phyloP scores from a whole-genome alignment of 768 basidiomycete species.

The Austroboletus eburneus region DNA sequence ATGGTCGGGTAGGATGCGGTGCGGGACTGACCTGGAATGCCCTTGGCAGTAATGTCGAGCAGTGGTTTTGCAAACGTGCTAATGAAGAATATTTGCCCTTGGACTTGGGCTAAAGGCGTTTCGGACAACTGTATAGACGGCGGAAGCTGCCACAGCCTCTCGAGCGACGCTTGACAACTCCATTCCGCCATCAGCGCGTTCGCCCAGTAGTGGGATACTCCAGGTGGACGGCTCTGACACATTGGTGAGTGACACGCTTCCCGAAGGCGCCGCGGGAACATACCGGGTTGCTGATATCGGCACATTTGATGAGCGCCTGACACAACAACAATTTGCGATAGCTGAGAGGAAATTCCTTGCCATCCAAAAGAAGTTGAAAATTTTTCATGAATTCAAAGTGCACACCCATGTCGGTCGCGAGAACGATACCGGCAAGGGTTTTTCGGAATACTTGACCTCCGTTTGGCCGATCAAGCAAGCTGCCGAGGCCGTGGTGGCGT shows the following conservation, averaged over 20 bases:
- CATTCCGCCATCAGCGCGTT: constrained; percentile 85
- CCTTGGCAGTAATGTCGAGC: constrained; percentile 66
- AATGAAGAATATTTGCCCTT: constrained; percentile 88
- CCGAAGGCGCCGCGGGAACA: constrained; percentile 30
- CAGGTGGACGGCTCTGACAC: constrained; percentile 79
- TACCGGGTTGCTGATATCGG: constrained; percentile 98
- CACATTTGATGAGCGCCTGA: constrained; percentile 93
- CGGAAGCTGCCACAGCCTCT: constrained; percentile 71
- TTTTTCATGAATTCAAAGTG: constrained; percentile 80
- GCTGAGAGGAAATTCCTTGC: constrained; percentile 36
- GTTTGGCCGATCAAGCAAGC: constrained; percentile 55
- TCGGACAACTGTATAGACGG: constrained; percentile 46
- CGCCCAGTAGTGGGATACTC: constrained; percentile 93
- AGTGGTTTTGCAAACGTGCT: constrained; percentile 78
- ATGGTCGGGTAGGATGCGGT: background rate
- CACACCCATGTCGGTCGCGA: constrained; percentile 94
- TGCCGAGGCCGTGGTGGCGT: constrained; percentile 71
- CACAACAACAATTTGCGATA: constrained; percentile 68
- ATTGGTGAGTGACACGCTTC: constrained; percentile 6
- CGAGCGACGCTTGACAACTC: constrained; percentile 84
- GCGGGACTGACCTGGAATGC: constrained; percentile 60
- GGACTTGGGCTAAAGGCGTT: constrained; percentile 60
- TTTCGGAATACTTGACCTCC: constrained; percentile 55
- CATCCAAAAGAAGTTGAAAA: constrained; percentile 49
- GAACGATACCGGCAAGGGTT: constrained; percentile 73